phyloP scores from a whole-genome alignment of 2,329 filamentous ascomycete species.

The Claviceps sp. region DNA sequence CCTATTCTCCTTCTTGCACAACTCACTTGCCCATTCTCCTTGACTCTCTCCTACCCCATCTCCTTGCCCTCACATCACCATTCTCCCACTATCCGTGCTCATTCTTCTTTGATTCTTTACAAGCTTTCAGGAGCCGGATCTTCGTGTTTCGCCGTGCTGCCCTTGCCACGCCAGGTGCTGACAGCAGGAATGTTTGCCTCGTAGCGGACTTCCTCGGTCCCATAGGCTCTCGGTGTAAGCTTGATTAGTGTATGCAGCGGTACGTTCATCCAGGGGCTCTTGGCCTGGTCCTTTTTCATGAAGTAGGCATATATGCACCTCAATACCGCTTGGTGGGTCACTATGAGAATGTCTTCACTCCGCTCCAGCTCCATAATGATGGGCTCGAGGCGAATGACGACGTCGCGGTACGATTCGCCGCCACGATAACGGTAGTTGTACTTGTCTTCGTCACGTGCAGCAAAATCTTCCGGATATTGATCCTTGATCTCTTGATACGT shows the following conservation, averaged over 20 bases:
- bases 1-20: no score
- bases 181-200: conserved; percentile 90
- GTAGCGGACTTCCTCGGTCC: conserved; percentile 77
- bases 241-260: conserved; percentile 94
- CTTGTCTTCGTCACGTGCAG: conserved; percentile 91
- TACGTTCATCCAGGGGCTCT: conserved; percentile 97
- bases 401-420: conserved; percentile 89
- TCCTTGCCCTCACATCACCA: no score
- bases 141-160: conserved; percentile 81
- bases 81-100: no score
- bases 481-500: conserved; percentile 94
- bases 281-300: conserved; percentile 88
- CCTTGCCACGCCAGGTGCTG: conserved; percentile 91
- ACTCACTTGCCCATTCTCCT: no score
- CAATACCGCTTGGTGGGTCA: conserved; percentile 93
- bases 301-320: conserved; percentile 98
- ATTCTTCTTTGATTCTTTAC: conserved; percentile 6
- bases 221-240: conserved; percentile 85
- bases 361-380: conserved; percentile 99
- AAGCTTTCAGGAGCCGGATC: conserved; percentile 32
- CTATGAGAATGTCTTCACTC: conserved; percentile 91
- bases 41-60: no score
- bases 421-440: conserved; percentile 99
- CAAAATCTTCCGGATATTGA: conserved; percentile 85
- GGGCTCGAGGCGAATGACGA: conserved; percentile 92